Base-by-base conservation (phyloP, 2,329 filamentous ascomycete species). In the Alternaria gaisen region DNA sequence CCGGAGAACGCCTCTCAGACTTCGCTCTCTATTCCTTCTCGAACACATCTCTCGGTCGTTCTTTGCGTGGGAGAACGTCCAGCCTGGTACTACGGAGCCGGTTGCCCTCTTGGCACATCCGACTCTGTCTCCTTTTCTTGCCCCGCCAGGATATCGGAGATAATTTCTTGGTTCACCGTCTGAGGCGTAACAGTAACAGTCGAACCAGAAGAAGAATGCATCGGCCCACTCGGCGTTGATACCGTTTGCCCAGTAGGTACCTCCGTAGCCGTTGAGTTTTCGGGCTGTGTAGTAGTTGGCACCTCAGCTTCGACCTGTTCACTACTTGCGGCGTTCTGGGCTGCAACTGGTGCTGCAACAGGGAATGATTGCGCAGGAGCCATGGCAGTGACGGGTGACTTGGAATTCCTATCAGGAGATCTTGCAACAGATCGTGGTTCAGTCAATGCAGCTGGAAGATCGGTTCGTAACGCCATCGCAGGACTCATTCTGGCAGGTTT, bases 381-480 rank as follows among this genome's bases (percentile, higher is more conserved):
- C 10, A 51, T 32, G 10, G 55, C 24, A 38, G 50, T 38, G 18
- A 58, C 16, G 7, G 32, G 40, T 41, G 57, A 59, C 42, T 38
- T 44, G n/a, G 54, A 28, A 26, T 26, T 56, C 46, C 60, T 36
- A 10, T 63, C 60, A 16, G 63, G 63, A 24, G 60, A 63, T 30
- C 56, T 56, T 12, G 63, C 63, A 20, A 65, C 54, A 10, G 60
- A 63, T 44, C 57, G 54, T 3, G 60, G 60, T 42, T 65, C 63
- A 14, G 57, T 60, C 43, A 65, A 32, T 12, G 63, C 63, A 52
- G 63, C 56, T n/a, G 63, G 63, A 9, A 65, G 56, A 55, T 63
- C 52, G 4, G 56, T 60, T 3, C 53, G 26, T 11, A 59, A 38
- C 10, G 48, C 52, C 47, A 56, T 58, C 5, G 61, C 46, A 16